These are phyloP conservation scores for Ambispora gerdemannii DNA, from an alignment of 192 early-diverging fungal species.

Conservation along the genomic window DNA sequence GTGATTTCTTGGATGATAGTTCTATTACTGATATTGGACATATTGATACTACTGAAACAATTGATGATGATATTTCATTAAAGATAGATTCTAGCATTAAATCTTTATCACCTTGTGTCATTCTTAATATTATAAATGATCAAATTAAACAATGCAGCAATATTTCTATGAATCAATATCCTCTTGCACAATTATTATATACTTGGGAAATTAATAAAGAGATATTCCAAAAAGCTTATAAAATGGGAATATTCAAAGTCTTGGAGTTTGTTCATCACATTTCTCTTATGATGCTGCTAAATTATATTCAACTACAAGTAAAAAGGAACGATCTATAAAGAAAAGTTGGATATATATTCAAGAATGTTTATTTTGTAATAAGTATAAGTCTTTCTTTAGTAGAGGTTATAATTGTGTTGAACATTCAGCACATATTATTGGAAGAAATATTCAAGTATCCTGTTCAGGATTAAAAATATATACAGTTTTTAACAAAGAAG, in stretches of 20 bases:
- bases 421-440: background rate
- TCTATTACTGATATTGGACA: too few relatives aligned
- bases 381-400: conserved; percentile 1
- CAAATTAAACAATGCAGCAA: too few relatives aligned
- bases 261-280: background rate
- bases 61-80: too few relatives aligned
- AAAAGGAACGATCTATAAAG: background rate
- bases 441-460: background rate
- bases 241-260: background rate
- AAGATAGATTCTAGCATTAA: too few relatives aligned
- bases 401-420: background rate
- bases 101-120: too few relatives aligned
- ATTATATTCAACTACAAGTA: background rate
- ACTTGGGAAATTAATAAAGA: too few relatives aligned
- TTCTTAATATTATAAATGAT: too few relatives aligned
- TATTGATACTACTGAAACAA: too few relatives aligned
- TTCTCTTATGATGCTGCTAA: background rate
- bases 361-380: background rate
- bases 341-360: background rate
- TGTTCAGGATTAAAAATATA: background rate
- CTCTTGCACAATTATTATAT: too few relatives aligned
- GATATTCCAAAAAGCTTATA: too few relatives aligned
- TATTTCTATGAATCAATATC: too few relatives aligned
- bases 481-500: background rate
- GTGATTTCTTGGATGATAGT: too few relatives aligned